Evolutionary conservation across 192 early-diverging fungal genomes (phyloP).

Genomic region (Phycomyces nitens): DNA sequence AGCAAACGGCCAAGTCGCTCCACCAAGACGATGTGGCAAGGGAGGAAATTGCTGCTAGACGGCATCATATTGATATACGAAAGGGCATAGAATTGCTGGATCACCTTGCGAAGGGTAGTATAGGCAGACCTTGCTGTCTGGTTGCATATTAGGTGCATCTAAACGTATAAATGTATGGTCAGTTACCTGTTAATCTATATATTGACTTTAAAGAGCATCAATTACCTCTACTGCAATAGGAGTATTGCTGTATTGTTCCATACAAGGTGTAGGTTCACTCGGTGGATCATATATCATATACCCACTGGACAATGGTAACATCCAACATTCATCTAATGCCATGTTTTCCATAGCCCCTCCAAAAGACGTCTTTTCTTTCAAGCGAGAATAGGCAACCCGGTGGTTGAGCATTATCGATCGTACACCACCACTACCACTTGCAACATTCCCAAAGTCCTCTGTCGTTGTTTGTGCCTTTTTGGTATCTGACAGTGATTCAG

Average conservation of each 20-base stretch:
- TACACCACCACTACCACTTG: slow-evolving; percentile 22
- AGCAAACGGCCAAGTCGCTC: slow-evolving; percentile 41
- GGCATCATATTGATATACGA: slow-evolving; percentile 40
- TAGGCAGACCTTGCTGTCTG: slow-evolving; percentile 21
- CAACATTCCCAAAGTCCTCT: background rate
- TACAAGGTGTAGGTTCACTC: slow-evolving; percentile 32
- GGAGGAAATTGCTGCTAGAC: slow-evolving; percentile 40
- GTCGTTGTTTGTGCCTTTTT: background rate
- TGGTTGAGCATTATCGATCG: slow-evolving; percentile 44
- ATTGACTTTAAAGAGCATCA: background rate
- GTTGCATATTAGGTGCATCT: slow-evolving; percentile 28
- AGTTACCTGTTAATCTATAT: slow-evolving; percentile 7
- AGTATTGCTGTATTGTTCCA: slow-evolving; percentile 36
- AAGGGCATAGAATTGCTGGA: slow-evolving; percentile 44
- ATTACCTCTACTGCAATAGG: slow-evolving; percentile 39
- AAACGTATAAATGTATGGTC: no score
- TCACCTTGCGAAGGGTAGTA: slow-evolving; percentile 36
- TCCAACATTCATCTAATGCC: slow-evolving; percentile 19
- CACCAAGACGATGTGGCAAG: slow-evolving; percentile 39
- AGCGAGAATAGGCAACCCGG: slow-evolving; percentile 36
- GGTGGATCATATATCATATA: slow-evolving; percentile 41
- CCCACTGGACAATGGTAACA: slow-evolving; percentile 43
- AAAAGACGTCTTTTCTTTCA: slow-evolving; percentile 6
- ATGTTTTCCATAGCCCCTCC: background rate
- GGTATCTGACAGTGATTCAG: background rate